phyloP scores from a whole-genome alignment of 176 grass and related monocot genomes.

The Elaeis guineensis region DNA sequence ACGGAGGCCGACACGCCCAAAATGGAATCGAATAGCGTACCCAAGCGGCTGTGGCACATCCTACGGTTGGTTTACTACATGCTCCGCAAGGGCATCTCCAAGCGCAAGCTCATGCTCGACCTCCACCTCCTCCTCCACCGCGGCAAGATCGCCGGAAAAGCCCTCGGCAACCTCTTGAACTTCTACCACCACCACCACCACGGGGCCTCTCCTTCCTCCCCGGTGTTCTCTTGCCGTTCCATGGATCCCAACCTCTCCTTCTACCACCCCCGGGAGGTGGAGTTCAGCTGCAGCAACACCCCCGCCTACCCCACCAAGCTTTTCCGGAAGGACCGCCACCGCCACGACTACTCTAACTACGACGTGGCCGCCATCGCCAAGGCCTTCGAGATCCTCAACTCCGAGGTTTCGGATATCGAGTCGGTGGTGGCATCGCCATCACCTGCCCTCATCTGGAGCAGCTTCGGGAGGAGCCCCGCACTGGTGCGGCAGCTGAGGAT shows the following conservation, averaged over 20 bases:
- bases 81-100: conserved; percentile 63
- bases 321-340: conserved; percentile 9
- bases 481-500: conserved; percentile 56
- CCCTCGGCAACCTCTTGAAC: conserved; percentile 45
- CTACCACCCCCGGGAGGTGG: conserved; percentile 46
- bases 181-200: conserved; percentile 24
- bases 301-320: conserved; percentile 39
- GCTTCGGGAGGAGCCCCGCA: conserved; percentile 54
- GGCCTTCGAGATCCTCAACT: conserved; percentile 57
- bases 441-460: conserved; percentile 15
- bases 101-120: conserved; percentile 73
- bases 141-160: conserved; percentile 87
- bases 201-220: background rate
- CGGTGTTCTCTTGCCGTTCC: conserved; percentile 27
- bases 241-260: conserved; percentile 34
- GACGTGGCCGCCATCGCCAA: conserved; percentile 62
- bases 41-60: conserved; percentile 53
- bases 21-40: conserved; percentile 28
- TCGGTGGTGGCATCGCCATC: conserved; percentile 24
- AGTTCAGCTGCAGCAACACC: conserved; percentile 97
- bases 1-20: background rate
- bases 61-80: conserved; percentile 67
- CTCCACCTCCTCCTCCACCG: conserved; percentile 62
- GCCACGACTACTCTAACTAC: conserved; percentile 49
- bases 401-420: conserved; percentile 1